Conservation (phyloP, 306 rosid species). For the Trifolium dubium region DNA sequence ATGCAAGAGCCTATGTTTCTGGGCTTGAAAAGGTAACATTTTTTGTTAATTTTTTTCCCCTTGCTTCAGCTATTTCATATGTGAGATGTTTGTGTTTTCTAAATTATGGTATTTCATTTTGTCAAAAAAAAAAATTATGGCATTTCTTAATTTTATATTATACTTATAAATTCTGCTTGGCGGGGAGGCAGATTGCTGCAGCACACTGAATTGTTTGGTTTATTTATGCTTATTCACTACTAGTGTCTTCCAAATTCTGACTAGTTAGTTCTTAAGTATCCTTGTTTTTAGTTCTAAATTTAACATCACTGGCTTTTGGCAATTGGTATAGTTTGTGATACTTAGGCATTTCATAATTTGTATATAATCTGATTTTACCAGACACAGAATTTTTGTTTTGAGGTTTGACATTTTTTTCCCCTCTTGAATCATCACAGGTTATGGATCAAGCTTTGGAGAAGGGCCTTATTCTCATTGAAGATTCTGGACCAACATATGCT, state of each 20-base stretch:
- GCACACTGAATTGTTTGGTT: conserved; percentile 10
- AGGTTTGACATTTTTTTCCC: conserved; percentile 24
- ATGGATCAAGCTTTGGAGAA: conserved; percentile 78
- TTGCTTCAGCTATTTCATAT: conserved; percentile 17
- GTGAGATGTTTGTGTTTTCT: conserved; percentile 13
- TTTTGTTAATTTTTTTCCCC: not conserved
- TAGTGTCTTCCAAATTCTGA: conserved; percentile 6
- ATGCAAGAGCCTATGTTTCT: conserved; percentile 69
- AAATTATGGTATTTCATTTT: conserved; percentile 4
- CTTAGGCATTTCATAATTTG: conserved; percentile 18
- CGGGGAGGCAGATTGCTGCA: conserved; percentile 4
- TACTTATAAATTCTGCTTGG: conserved; percentile 10
- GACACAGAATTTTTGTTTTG: conserved; percentile 7
- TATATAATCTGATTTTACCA: conserved; percentile 22
- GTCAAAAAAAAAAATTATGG: not conserved
- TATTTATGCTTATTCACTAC: conserved; percentile 3
- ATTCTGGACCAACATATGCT: conserved; percentile 96
- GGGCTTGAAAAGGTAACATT: conserved; percentile 87
- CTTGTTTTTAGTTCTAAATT: conserved; percentile 32
- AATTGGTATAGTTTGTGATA: not conserved
- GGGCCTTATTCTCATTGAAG: conserved; percentile 74
- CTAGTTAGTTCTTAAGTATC: conserved; percentile 9
- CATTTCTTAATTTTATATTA: conserved; percentile 1
- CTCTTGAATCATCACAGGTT: conserved; percentile 52
- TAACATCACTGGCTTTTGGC: conserved; percentile 20